Percentiles rank a stretch among this genome's conserved stretches.
These are phyloP conservation scores for Recurvomyces mirabilis DNA, from an alignment of 495 filamentous ascomycete genomes.

Conservation along the genomic window DNA sequence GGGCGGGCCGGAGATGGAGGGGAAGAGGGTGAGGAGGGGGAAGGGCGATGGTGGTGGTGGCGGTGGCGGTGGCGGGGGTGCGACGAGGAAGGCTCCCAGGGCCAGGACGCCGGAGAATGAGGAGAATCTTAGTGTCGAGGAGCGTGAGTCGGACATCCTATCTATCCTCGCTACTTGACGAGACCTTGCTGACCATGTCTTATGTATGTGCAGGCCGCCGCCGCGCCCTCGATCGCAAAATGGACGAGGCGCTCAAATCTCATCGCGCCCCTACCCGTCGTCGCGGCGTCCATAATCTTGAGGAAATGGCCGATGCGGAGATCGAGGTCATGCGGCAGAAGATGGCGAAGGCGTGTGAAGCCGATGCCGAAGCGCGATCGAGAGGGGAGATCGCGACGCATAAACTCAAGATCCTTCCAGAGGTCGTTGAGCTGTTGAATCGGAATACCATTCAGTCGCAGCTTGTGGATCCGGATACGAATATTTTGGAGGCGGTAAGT, in stretches of 20 bases:
- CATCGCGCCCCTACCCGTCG: conserved; percentile 67
- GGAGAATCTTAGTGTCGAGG: conserved; percentile 44
- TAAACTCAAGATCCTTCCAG: conserved; percentile 89
- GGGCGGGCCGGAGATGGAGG: conserved; percentile 47
- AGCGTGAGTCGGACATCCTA: conserved; percentile 34
- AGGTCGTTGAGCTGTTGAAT: conserved; percentile 78
- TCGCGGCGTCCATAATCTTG: conserved; percentile 55
- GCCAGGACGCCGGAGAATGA: conserved; percentile 41
- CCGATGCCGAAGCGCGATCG: conserved; percentile 69
- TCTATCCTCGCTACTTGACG: no score
- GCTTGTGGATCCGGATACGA: conserved; percentile 86
- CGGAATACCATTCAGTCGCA: conserved; percentile 70
- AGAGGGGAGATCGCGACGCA: conserved; percentile 70
- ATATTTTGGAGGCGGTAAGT: conserved; percentile 83
- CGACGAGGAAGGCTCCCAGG: conserved; percentile 31
- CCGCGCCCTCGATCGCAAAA: conserved; percentile 68
- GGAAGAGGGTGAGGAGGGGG: conserved; percentile 39
- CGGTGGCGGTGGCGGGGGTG: conserved; percentile 38
- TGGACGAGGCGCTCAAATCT: conserved; percentile 70
- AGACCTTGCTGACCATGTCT: no score
- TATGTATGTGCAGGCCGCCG: conserved; percentile 48
- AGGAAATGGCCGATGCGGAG: conserved; percentile 75
- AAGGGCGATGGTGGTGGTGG: conserved; percentile 37
- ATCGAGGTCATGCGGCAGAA: conserved; percentile 77
- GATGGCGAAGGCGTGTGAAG: conserved; percentile 85